Conservation (phyloP, 495 filamentous ascomycete species). For the Neurospora hispaniola region DNA sequence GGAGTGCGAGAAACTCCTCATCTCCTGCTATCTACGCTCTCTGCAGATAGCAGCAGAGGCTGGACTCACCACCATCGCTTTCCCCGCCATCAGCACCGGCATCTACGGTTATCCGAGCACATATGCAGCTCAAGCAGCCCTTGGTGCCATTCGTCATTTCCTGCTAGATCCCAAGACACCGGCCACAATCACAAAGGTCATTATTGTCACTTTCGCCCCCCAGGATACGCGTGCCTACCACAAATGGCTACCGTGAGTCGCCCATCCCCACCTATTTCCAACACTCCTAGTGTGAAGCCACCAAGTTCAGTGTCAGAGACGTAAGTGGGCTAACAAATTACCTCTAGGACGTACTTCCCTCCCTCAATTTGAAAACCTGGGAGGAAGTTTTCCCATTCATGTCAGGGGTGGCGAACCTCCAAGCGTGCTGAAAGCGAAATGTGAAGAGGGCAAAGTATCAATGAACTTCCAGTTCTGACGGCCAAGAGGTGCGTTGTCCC, state of each 20-base stretch:
- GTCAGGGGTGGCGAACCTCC: not conserved
- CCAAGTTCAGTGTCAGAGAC: not conserved
- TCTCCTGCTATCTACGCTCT: conserved; percentile 63
- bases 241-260: conserved; percentile 58
- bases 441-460: not conserved
- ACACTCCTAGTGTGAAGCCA: not conserved
- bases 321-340: not conserved
- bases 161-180: conserved; percentile 45
- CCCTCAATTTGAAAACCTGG: not conserved
- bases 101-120: conserved; percentile 77
- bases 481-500: not conserved
- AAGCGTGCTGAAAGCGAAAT: not conserved
- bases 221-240: conserved; percentile 71
- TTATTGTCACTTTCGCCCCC: conserved; percentile 70
- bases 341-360: not conserved
- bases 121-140: conserved; percentile 58
- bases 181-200: conserved; percentile 52
- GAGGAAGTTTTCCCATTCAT: not conserved
- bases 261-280: no score
- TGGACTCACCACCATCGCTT: conserved; percentile 62
- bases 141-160: conserved; percentile 60
- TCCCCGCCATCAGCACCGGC: conserved; percentile 76
- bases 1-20: conserved; percentile 40
- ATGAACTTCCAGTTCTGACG: not conserved
- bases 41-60: conserved; percentile 61